Percentiles rank a stretch among this genome's conserved stretches.
Conservation (phyloP, 257 asterid species). For the Solanum virginianum region DNA sequence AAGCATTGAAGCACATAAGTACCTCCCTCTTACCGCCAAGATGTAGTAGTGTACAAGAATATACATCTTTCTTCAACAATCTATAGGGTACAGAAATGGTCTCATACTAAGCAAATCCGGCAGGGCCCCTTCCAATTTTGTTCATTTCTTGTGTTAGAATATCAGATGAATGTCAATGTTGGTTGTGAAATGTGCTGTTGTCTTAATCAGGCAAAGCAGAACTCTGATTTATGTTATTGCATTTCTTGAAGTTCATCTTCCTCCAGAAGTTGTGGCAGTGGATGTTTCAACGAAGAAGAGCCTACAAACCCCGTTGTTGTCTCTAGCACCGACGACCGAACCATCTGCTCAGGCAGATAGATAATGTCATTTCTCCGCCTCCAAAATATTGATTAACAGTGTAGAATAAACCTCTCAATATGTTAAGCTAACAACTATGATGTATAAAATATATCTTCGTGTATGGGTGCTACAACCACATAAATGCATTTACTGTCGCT, state of each 20-base stretch:
- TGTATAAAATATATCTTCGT: neutral
- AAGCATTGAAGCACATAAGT: neutral
- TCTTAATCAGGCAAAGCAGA: neutral
- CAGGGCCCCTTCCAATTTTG: neutral
- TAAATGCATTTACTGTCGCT: neutral
- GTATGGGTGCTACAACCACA: neutral
- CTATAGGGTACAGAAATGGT: neutral
- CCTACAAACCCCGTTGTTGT: constrained; percentile 32
- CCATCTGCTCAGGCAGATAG: constrained; percentile 45
- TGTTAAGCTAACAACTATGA: neutral
- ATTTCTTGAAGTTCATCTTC: constrained; percentile 40
- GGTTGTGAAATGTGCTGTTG: neutral
- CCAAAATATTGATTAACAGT: neutral
- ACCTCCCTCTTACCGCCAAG: neutral
- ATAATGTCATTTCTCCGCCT: neutral
- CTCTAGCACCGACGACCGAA: constrained; percentile 48
- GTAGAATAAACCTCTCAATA: neutral
- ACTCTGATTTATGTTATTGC: constrained; percentile 13
- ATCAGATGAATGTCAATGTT: neutral
- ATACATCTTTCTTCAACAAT: neutral
- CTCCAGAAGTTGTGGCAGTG: constrained; percentile 30
- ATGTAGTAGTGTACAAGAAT: neutral
- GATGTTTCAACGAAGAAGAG: constrained; percentile 20
- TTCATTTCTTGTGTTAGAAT: neutral
- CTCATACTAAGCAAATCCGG: neutral